These are phyloP conservation scores for Pichia occidentalis DNA, from an alignment of 805 yeast species.

Conservation along the genomic window DNA sequence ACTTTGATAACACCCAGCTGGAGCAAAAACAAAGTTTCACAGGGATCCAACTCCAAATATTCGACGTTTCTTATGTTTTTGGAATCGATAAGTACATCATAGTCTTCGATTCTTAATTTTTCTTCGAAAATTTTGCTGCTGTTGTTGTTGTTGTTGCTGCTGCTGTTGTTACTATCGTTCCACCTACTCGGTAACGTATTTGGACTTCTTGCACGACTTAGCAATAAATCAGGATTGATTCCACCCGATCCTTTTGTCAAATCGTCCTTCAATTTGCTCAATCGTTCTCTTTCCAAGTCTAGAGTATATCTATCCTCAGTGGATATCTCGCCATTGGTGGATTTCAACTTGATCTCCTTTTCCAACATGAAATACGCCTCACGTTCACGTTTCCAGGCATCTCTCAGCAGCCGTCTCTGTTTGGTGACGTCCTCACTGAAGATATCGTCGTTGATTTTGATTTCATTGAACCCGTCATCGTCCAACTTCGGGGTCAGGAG, in stretches of 20 bases:
- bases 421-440: constrained; percentile 75
- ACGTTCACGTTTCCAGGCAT: constrained; percentile 64
- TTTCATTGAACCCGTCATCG: constrained; percentile 1
- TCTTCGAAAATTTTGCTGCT: background rate
- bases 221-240: constrained; percentile 1
- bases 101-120: constrained; percentile 32
- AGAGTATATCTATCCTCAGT: constrained; percentile 18
- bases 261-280: constrained; percentile 18
- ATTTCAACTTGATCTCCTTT: constrained; percentile 26
- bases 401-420: constrained; percentile 63
- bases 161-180: background rate
- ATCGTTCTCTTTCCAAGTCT: constrained; percentile 30
- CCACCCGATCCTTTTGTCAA: constrained; percentile 18
- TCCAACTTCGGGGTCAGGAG: constrained; percentile 12
- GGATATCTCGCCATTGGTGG: constrained; percentile 12
- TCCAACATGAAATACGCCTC: constrained; percentile 48
- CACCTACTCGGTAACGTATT: background rate
- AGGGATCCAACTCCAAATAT: constrained; percentile 63
- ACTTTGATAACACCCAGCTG: constrained; percentile 29
- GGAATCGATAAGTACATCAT: constrained; percentile 26
- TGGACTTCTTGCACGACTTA: constrained; percentile 5
- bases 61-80: constrained; percentile 31
- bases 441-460: constrained; percentile 16
- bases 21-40: constrained; percentile 69
- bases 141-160: background rate